A percentile compares a stretch with the other conserved stretches of the same genome.
phyloP scores from a whole-genome alignment of 257 asterid genomes.

The Nicotiana paniculata region DNA sequence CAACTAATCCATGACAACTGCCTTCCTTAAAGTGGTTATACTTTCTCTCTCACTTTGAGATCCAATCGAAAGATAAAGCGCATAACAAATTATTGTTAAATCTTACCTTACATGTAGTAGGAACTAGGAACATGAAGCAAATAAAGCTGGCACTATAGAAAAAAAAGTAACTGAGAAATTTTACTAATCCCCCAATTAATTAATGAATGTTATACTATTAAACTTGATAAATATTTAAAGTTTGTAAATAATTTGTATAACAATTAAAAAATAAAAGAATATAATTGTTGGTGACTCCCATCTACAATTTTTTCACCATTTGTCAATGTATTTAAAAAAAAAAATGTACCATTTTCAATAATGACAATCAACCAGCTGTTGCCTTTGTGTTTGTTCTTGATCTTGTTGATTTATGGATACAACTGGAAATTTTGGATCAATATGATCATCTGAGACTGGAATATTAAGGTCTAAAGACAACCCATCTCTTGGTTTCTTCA shows the following conservation, averaged over 20 bases:
- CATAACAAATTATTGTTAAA: too few species aligned
- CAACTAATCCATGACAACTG: neutral
- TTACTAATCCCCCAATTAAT: neutral
- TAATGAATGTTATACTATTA: neutral
- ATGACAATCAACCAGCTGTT: conserved; percentile 16
- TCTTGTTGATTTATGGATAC: conserved; percentile 9
- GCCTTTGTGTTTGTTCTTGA: neutral
- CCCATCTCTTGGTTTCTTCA: conserved; percentile 11
- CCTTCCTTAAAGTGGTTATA: neutral
- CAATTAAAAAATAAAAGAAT: neutral
- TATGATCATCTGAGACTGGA: conserved; percentile 12
- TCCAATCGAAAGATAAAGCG: neutral
- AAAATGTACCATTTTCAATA: conserved; percentile 8
- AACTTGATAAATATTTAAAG: neutral
- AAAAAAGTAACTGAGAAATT: neutral
- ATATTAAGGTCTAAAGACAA: conserved; percentile 20
- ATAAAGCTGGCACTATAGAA: neutral
- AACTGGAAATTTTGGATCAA: neutral
- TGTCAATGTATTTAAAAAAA: neutral
- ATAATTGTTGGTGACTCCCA: neutral
- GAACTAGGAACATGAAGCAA: neutral
- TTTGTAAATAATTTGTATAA: neutral
- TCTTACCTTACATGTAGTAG: neutral
- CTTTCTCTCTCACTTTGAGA: neutral
- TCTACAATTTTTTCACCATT: neutral